Evolutionary conservation across 2,329 filamentous ascomycete genomes (phyloP), one percentile per base, ranked within the genome.

Genomic region (Fusarium solani-melongenae): DNA sequence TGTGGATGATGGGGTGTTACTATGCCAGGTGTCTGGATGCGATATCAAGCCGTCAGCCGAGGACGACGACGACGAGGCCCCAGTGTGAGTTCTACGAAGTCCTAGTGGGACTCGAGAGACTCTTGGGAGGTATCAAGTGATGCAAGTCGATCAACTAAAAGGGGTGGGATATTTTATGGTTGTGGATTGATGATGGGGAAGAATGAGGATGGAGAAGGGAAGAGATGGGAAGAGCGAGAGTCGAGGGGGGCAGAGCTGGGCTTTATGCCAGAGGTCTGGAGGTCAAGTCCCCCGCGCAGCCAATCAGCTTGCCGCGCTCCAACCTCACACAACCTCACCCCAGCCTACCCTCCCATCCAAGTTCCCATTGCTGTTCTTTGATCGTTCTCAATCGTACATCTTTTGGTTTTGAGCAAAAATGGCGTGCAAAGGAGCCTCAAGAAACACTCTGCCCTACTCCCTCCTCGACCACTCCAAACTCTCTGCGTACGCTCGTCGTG

Each of bases 311-410:
- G 38, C 62, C 29, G 44, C n/a, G 20, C 34, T 20, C 24, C 36
- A 55, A 77, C 75, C 73, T 75, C 72, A 68, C 64, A 73, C 70
- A 72, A 77, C 75, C 73, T 77, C 75, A 61, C 51, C 73, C 64
- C 41, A 46, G 56, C 66, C 67, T 58, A 64, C 63, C 53, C 64
- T 38, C 44, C 41, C 66, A 12, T 53, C 68, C 56, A 57, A 61
- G 63, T 38, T 39, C 39, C 36, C 17, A 38, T 53, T 51, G 22
- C 58, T 55, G 11, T 31, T 14, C 27, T 31, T 20, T 27, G 5
- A 34, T 44, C 22, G 20, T 24, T 39, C 15, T 11, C 24, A 14
- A 24, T 20, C 12, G 24, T 56, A 39, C 6, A 2, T 51, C 9
- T 31, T 22, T 14, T n/a, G 31, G 11, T 15, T 15, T 29, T 3